These are phyloP conservation scores for Crithidia bombi DNA, from an alignment of 208 protist species.

Conservation along the genomic window DNA sequence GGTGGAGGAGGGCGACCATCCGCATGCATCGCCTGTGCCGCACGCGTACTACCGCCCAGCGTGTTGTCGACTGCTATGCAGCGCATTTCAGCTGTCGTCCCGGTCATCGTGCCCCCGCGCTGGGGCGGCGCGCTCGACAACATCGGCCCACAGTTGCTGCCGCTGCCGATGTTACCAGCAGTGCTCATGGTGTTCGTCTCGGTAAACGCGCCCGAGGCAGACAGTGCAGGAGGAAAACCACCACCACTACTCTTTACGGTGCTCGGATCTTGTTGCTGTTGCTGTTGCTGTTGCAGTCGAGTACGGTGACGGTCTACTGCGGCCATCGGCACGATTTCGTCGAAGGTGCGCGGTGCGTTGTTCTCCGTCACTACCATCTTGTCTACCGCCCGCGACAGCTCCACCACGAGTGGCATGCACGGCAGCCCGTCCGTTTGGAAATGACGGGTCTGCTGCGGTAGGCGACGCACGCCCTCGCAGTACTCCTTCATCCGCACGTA, in stretches of 20 bases:
- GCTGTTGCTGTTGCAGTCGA: background rate
- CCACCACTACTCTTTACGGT: background rate
- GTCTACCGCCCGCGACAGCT: conserved; percentile 54
- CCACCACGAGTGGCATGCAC: conserved; percentile 87
- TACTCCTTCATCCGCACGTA: conserved; percentile 77
- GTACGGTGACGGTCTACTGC: conserved; percentile 63
- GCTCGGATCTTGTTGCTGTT: background rate
- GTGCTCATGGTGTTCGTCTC: background rate
- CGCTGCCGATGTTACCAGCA: conserved; percentile 7
- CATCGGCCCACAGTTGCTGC: background rate
- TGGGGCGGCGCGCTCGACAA: background rate
- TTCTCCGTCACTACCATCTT: conserved; percentile 29
- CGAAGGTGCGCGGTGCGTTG: conserved; percentile 50
- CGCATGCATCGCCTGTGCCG: background rate
- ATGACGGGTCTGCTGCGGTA: conserved; percentile 78
- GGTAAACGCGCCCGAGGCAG: background rate
- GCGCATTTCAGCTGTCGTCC: background rate
- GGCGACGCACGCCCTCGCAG: conserved; percentile 68
- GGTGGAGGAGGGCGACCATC: conserved; percentile 3
- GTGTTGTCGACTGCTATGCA: background rate
- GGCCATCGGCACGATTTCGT: conserved; percentile 62
- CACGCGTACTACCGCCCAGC: conserved; percentile 1
- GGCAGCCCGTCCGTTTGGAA: conserved; percentile 73
- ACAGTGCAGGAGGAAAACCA: conserved; percentile 1
- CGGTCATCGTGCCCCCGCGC: background rate